These are phyloP conservation scores for Trifolium dubium DNA, from an alignment of 306 rosid species.

Conservation along the genomic window DNA sequence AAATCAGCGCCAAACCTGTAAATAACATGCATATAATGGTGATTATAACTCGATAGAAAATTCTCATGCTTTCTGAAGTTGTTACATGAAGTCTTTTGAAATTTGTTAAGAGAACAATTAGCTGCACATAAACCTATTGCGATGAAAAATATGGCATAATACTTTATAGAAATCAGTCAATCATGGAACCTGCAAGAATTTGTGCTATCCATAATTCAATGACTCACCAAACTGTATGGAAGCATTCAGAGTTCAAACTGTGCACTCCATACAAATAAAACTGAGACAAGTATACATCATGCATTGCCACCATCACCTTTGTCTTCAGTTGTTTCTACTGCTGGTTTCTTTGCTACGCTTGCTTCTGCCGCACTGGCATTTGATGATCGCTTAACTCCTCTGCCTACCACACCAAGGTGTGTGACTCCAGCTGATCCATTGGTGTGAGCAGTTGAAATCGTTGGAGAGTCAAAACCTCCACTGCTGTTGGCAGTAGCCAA, in stretches of 20 bases:
- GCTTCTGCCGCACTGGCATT: slow-evolving; percentile 56
- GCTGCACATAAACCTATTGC: slow-evolving; percentile 9
- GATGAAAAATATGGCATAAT: slow-evolving; percentile 27
- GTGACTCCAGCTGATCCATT: slow-evolving; percentile 83
- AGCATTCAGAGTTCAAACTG: slow-evolving; percentile 38
- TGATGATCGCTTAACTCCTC: slow-evolving; percentile 88
- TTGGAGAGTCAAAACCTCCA: slow-evolving; percentile 84
- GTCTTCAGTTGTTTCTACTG: slow-evolving; percentile 60
- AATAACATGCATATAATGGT: slow-evolving; percentile 10
- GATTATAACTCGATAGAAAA: background rate
- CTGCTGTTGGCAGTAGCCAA: slow-evolving; percentile 60
- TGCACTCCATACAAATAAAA: slow-evolving; percentile 34
- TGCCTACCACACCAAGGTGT: slow-evolving; percentile 95
- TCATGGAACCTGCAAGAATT: slow-evolving; percentile 26
- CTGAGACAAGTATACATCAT: slow-evolving; percentile 46
- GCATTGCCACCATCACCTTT: slow-evolving; percentile 57
- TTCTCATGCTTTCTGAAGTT: background rate
- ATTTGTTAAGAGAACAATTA: slow-evolving; percentile 9
- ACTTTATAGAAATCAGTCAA: slow-evolving; percentile 23
- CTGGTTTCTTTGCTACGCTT: slow-evolving; percentile 64
- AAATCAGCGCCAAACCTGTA: background rate
- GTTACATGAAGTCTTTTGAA: slow-evolving; percentile 6
- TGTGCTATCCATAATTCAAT: slow-evolving; percentile 34
- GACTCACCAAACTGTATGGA: slow-evolving; percentile 22
- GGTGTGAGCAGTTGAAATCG: slow-evolving; percentile 79